Conservation (phyloP, 2,329 filamentous ascomycete genomes). For the Macroventuria anomochaeta region DNA sequence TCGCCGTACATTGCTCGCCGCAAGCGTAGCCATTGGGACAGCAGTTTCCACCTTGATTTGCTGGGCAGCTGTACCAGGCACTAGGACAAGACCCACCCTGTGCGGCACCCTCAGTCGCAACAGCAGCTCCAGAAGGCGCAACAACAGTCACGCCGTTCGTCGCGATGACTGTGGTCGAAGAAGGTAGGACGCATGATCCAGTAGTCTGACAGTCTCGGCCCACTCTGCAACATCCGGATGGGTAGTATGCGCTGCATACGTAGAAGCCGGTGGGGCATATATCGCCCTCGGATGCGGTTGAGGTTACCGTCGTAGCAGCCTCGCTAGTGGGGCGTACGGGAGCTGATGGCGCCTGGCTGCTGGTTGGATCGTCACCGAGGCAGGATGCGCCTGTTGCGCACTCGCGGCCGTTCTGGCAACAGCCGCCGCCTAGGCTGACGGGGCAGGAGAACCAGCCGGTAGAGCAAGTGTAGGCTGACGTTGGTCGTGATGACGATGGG, state of each 20-base stretch:
- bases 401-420: conserved; percentile 55
- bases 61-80: conserved; percentile 79
- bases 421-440: conserved; percentile 56
- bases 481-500: conserved; percentile 16
- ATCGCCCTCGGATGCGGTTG: conserved; percentile 72
- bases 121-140: conserved; percentile 62
- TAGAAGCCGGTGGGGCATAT: conserved; percentile 90
- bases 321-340: conserved; percentile 54
- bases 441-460: conserved; percentile 56
- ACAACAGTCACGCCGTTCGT: conserved; percentile 74
- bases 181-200: conserved; percentile 68
- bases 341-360: conserved; percentile 47
- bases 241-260: conserved; percentile 80
- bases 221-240: conserved; percentile 86
- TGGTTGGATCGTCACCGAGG: conserved; percentile 41
- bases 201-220: conserved; percentile 83
- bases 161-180: conserved; percentile 68
- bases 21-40: conserved; percentile 68
- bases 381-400: conserved; percentile 53
- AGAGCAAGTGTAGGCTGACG: conserved; percentile 52
- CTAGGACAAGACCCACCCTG: conserved; percentile 66
- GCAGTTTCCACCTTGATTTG: conserved; percentile 74
- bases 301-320: conserved; percentile 64
- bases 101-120: conserved; percentile 39
- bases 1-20: conserved; percentile 47